Conservation (phyloP, 768 basidiomycete species). For the Tulasnella sp. region DNA sequence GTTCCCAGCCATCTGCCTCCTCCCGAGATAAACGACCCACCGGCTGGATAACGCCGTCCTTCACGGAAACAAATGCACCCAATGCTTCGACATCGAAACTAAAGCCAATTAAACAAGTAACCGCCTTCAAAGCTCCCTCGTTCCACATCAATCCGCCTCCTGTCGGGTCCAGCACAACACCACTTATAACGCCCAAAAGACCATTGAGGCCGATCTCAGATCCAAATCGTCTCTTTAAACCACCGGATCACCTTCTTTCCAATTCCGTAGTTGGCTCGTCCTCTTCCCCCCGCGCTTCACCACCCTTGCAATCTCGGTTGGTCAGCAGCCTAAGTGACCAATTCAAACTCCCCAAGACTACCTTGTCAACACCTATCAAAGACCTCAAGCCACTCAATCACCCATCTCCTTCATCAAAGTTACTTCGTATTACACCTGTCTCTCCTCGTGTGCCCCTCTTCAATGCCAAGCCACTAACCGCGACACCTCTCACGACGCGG, state of each 20-base stretch:
- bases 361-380: background rate
- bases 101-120: background rate
- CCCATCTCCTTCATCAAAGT: background rate
- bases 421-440: background rate
- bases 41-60: constrained; percentile 5
- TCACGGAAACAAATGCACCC: background rate
- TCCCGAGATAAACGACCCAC: background rate
- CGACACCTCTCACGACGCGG: constrained; percentile 2
- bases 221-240: background rate
- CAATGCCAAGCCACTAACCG: background rate
- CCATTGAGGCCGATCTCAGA: too few species aligned
- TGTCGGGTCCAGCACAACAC: too few species aligned
- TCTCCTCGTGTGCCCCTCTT: background rate
- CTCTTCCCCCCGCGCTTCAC: too few species aligned
- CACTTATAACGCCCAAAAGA: too few species aligned
- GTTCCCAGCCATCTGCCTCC: background rate
- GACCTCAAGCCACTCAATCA: background rate
- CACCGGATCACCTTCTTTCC: background rate
- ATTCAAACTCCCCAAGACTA: too few species aligned
- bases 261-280: too few species aligned
- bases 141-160: background rate
- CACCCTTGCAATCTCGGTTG: too few species aligned
- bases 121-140: background rate
- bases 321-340: too few species aligned
- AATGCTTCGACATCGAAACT: background rate